Conservation (phyloP, 2,329 filamentous ascomycete genomes). For the Canariomyces notabilis region DNA sequence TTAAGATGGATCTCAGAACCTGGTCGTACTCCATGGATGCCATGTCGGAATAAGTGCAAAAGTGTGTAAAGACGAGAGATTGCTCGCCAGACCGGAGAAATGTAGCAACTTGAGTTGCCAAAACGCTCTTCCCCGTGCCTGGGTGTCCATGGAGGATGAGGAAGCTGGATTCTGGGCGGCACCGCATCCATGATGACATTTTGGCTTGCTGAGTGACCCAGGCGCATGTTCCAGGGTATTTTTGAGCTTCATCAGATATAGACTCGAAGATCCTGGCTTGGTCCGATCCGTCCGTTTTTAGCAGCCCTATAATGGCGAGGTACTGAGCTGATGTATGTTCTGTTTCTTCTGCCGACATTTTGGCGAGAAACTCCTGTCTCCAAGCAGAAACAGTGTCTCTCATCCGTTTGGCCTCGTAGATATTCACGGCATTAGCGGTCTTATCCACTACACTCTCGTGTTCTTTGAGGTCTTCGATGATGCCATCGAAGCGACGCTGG, state of each 20-base stretch:
- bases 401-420: constrained; percentile 25
- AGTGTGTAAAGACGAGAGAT: constrained; percentile 29
- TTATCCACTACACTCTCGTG: constrained; percentile 31
- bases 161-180: constrained; percentile 18
- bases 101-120: constrained; percentile 27
- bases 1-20: constrained; percentile 30
- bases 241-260: constrained; percentile 21
- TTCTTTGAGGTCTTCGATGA: constrained; percentile 31
- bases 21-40: constrained; percentile 32
- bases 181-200: constrained; percentile 27
- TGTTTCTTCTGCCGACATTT: constrained; percentile 20
- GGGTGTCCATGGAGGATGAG: constrained; percentile 33
- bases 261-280: constrained; percentile 30
- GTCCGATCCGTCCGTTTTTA: constrained; percentile 31
- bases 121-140: constrained; percentile 35
- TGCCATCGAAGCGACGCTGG: constrained; percentile 30
- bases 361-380: constrained; percentile 23
- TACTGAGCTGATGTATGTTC: constrained; percentile 26
- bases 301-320: constrained; percentile 25
- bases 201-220: constrained; percentile 31
- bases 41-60: constrained; percentile 31
- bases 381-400: constrained; percentile 24
- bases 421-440: constrained; percentile 30
- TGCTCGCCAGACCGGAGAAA: constrained; percentile 23
- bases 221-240: constrained; percentile 30